phyloP scores from a whole-genome alignment of 192 early-diverging fungal species.

The Funneliformis mosseae region DNA sequence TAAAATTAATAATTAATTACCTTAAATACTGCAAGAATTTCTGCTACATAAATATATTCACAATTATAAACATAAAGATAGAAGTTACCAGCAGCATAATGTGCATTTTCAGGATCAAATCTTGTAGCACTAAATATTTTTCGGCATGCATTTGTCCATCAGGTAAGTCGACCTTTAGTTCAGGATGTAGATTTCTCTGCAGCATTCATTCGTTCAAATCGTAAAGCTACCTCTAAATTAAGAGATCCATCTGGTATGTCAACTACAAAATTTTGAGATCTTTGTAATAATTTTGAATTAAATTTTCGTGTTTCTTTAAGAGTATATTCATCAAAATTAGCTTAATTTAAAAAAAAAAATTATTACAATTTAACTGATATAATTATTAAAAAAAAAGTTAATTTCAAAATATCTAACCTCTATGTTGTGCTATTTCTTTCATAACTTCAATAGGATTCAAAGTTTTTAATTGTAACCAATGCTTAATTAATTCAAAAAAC shows the following conservation, averaged over 20 bases:
- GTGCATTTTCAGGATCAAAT: not conserved
- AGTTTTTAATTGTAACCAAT: no score
- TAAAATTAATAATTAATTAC: no score
- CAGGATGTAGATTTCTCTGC: not conserved
- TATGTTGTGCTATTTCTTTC: no score
- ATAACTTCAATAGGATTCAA: no score
- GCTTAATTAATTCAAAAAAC: no score
- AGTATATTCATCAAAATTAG: not conserved
- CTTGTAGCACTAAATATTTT: not conserved
- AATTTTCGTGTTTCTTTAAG: not conserved
- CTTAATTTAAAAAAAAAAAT: not conserved
- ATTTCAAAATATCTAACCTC: not conserved
- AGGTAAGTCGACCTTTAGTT: not conserved
- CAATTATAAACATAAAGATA: no score
- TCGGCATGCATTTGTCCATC: not conserved
- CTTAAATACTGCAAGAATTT: not conserved
- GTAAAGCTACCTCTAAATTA: not conserved
- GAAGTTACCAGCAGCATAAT: no score
- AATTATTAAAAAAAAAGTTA: not conserved
- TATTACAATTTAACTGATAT: no score
- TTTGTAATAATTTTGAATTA: not conserved
- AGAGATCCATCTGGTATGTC: slow-evolving; percentile 2
- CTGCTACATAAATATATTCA: not conserved
- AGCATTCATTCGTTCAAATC: slow-evolving; percentile 1
- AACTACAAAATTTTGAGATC: not conserved